phyloP scores from a whole-genome alignment of 2,329 filamentous ascomycete species.

The Phialophora expanda region DNA sequence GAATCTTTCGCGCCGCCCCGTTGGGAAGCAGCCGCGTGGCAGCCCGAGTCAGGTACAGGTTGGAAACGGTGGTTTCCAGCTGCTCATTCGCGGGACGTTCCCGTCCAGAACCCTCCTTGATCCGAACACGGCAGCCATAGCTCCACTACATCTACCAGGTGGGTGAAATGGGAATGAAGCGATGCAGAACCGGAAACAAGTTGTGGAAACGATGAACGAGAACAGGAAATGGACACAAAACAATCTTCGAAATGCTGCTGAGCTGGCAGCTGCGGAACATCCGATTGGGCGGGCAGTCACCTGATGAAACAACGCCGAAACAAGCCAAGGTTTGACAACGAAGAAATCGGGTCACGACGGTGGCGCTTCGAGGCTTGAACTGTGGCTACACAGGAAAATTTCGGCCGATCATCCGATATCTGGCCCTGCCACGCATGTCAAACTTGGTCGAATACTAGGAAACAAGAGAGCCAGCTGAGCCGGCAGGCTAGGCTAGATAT shows the following conservation, averaged over 20 bases:
- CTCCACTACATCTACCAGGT: slow-evolving; percentile 15
- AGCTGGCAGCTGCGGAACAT: slow-evolving; percentile 9
- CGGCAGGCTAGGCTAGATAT: neutral
- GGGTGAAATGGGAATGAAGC: slow-evolving; percentile 6
- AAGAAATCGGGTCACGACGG: slow-evolving; percentile 3
- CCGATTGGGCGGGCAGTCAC: slow-evolving; percentile 28
- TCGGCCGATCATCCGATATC: slow-evolving; percentile 1
- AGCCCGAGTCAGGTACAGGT: slow-evolving; percentile 13
- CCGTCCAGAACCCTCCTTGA: slow-evolving; percentile 24
- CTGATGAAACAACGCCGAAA: slow-evolving; percentile 33
- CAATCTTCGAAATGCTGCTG: slow-evolving; percentile 18
- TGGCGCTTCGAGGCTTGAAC: slow-evolving; percentile 20
- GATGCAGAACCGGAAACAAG: slow-evolving; percentile 2
- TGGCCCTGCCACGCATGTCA: neutral
- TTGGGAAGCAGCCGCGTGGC: slow-evolving; percentile 22
- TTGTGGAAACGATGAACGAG: slow-evolving; percentile 3
- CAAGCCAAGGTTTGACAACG: slow-evolving; percentile 27
- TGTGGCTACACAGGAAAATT: slow-evolving; percentile 12
- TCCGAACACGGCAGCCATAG: slow-evolving; percentile 9
- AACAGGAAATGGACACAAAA: slow-evolving; percentile 13
- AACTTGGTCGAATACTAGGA: neutral
- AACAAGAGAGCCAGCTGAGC: neutral
- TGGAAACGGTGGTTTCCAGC: neutral
- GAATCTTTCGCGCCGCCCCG: slow-evolving; percentile 22
- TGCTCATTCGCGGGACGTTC: slow-evolving; percentile 20